Percentiles rank a stretch among this genome's conserved stretches.
Evolutionary conservation across 495 filamentous ascomycete species (phyloP).

Genomic region (Penicillium coffeae): DNA sequence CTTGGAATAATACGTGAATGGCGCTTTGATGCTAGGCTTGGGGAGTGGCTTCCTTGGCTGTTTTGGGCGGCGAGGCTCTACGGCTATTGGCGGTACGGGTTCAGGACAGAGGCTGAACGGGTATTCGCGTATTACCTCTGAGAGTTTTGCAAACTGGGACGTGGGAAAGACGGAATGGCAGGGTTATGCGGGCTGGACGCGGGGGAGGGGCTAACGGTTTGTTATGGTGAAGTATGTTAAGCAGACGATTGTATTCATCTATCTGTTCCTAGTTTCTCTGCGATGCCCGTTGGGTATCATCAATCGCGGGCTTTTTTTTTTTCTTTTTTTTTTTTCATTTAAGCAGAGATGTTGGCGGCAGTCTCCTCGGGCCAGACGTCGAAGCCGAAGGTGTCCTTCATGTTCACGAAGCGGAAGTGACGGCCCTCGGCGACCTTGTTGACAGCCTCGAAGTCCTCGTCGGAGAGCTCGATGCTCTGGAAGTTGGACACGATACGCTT

Average conservation of each 20-base stretch:
- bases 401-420: conserved; percentile 71
- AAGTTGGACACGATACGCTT: conserved; percentile 64
- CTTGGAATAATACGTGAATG: not conserved
- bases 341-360: conserved; percentile 36
- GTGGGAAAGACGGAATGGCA: not conserved
- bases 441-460: conserved; percentile 55
- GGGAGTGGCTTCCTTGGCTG: not conserved
- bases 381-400: conserved; percentile 68
- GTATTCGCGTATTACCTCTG: too few relatives aligned
- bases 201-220: not conserved
- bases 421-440: conserved; percentile 58
- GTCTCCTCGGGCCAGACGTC: conserved; percentile 48
- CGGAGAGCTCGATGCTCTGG: conserved; percentile 53
- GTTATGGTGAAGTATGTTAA: not conserved
- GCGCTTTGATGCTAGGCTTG: not conserved
- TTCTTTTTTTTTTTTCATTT: conserved; percentile 7
- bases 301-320: conserved; percentile 2
- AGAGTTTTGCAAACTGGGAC: not conserved
- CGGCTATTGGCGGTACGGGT: not conserved
- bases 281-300: conserved; percentile 12
- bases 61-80: not conserved
- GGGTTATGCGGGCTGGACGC: too few relatives aligned
- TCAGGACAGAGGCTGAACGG: not conserved
- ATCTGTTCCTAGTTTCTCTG: not conserved
- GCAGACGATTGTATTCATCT: not conserved